Evolutionary conservation across 192 early-diverging fungal species (phyloP), one percentile per base, ranked within the genome.

Genomic region (Backusella circina): DNA sequence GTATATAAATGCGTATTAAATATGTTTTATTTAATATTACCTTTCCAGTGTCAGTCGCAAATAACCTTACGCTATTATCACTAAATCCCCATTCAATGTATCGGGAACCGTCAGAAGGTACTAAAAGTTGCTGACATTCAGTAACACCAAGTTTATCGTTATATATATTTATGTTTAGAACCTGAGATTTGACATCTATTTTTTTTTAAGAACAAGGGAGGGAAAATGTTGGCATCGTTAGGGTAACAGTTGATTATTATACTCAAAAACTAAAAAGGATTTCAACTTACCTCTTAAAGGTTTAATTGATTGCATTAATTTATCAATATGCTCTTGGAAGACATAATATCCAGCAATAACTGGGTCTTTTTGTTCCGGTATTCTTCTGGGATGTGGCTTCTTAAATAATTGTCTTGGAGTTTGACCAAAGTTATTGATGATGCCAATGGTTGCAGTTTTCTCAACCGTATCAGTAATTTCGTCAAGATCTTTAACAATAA

Each of bases 351-450:
- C 84, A 10, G 75, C 65, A 26, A 76, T 38, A 15, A 79, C 32
- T 2, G 82, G 82, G 47, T 87, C 86, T 3, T 54, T 47, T 50
- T 79, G 78, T 9, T 75, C 75, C 2, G 79, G 68, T 12, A 76
- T 71, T 68, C 92, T 84, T 28, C 80, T 68, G 30, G 93, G 92
- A 85, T 98, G 97, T 0, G 95, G 94, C 79, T 86, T 88, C 65
- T 87, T 91, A 75, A 98, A 97, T 71, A 98, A 79, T 75, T 96
- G 94, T 18, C 90, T 86, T 15, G 97, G 97, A 1, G 97, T 98
- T 82, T 98, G 97, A 9, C 97, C 97, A 90, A 98, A 98, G 84
- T 98, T 95, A 82, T 97, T 90, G 75, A 98, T 98, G 75, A 95
- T 95, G 69, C 94, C 95, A 68, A 95, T 95, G 18, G 95, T 94